Percentiles rank a stretch among this genome's conserved stretches.
phyloP scores from a whole-genome alignment of 805 yeast genomes.

The Candida saitoana region DNA sequence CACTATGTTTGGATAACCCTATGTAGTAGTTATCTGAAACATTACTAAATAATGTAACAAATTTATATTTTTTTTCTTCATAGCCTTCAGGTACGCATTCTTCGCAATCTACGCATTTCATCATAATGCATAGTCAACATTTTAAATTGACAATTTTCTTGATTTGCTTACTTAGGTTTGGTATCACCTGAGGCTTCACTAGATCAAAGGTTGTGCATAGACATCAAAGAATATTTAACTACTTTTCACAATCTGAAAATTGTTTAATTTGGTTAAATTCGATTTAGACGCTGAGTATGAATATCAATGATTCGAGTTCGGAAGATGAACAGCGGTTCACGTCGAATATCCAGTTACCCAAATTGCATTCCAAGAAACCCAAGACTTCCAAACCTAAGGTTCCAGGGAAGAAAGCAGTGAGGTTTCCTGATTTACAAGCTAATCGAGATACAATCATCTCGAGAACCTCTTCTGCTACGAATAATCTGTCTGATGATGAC shows the following conservation, averaged over 20 bases:
- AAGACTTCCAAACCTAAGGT: conserved; percentile 6
- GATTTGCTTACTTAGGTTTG: not conserved
- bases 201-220: not conserved
- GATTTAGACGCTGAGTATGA: not conserved
- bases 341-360: conserved; percentile 30
- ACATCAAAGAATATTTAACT: not conserved
- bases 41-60: too few relatives aligned
- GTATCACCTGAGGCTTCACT: not conserved
- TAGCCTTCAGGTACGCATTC: not conserved
- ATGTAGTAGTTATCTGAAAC: too few relatives aligned
- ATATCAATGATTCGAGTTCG: conserved; percentile 20
- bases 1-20: too few relatives aligned
- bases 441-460: conserved; percentile 26
- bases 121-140: not conserved
- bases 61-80: too few relatives aligned
- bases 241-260: not conserved
- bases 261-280: not conserved
- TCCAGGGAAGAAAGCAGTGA: conserved; percentile 23
- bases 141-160: too few relatives aligned
- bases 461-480: conserved; percentile 21
- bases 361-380: conserved; percentile 13
- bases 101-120: too few relatives aligned
- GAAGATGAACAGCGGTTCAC: conserved; percentile 26
- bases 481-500: conserved; percentile 17
- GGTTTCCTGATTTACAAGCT: conserved; percentile 25